Percentiles rank a stretch among this genome's conserved stretches.
Evolutionary conservation across 495 filamentous ascomycete species (phyloP).

Genomic region (Sordaria brevicollis): DNA sequence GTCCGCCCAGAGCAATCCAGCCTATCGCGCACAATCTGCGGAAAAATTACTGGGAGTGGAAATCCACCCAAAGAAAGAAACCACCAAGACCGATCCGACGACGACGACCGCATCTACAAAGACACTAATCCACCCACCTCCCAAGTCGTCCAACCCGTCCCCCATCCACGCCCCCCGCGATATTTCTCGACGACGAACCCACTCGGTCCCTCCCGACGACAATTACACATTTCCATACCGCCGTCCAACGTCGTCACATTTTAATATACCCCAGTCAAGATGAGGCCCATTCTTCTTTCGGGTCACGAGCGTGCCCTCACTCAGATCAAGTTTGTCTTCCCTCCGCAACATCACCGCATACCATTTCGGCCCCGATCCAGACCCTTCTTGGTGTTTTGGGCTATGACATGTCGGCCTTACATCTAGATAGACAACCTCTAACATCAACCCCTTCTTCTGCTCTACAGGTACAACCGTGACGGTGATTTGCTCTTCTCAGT

Average conservation of each 20-base stretch:
- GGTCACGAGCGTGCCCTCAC: conserved; percentile 98
- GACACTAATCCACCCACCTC: not conserved
- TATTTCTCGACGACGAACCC: conserved; percentile 1
- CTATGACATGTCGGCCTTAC: not conserved
- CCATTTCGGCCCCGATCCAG: not conserved
- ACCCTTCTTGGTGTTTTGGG: not conserved
- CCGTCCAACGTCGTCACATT: not conserved
- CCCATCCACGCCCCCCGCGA: not conserved
- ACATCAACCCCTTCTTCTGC: conserved; percentile 8
- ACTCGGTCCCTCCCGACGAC: conserved; percentile 1
- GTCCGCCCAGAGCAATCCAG: not conserved
- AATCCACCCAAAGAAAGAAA: conserved; percentile 10
- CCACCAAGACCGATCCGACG: conserved; percentile 1
- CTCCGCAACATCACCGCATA: not conserved
- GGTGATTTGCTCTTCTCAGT: conserved; percentile 97
- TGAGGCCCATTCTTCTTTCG: conserved; percentile 91
- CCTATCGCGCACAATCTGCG: conserved; percentile 27
- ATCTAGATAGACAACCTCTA: not conserved
- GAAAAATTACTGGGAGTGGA: conserved; percentile 20
- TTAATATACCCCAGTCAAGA: conserved; percentile 30
- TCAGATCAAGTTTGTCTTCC: conserved; percentile 72
- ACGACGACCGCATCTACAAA: not conserved
- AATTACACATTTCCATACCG: not conserved
- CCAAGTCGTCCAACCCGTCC: not conserved
- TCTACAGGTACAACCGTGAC: conserved; percentile 73